Evolutionary conservation across 1,284 basidiomycete genomes (phyloP).

Genomic region (Tilletia indica): DNA sequence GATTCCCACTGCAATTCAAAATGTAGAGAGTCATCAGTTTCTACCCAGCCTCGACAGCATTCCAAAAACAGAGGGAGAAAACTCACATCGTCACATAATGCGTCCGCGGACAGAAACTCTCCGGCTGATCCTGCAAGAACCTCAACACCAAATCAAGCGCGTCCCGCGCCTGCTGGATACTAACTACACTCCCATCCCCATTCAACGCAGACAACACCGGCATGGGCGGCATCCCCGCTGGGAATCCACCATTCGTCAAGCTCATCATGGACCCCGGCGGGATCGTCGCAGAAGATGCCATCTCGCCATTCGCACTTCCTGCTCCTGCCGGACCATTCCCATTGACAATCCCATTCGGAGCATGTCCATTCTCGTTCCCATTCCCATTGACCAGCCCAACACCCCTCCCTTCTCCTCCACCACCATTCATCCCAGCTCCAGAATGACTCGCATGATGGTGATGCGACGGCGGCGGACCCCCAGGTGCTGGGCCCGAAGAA

Average conservation of each 20-base stretch:
- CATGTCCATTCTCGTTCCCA: background rate
- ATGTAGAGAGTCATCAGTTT: background rate
- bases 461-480: too few species aligned
- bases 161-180: constrained; percentile 12
- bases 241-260: background rate
- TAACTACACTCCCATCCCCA: background rate
- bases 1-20: background rate
- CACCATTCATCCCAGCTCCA: too few species aligned
- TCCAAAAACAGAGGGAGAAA: background rate
- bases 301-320: too few species aligned
- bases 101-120: constrained; percentile 27
- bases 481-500: too few species aligned
- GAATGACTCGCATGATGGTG: too few species aligned
- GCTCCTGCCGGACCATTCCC: too few species aligned
- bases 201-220: background rate
- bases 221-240: background rate
- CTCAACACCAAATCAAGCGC: constrained; percentile 24
- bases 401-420: too few species aligned
- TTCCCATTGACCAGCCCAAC: too few species aligned
- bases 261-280: too few species aligned
- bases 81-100: constrained; percentile 26
- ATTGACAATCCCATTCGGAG: too few species aligned
- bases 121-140: constrained; percentile 34
- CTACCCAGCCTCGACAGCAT: background rate
- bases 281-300: too few species aligned